Conservation (phyloP, 257 asterid species). For the Parsonsia alboflavescens region DNA sequence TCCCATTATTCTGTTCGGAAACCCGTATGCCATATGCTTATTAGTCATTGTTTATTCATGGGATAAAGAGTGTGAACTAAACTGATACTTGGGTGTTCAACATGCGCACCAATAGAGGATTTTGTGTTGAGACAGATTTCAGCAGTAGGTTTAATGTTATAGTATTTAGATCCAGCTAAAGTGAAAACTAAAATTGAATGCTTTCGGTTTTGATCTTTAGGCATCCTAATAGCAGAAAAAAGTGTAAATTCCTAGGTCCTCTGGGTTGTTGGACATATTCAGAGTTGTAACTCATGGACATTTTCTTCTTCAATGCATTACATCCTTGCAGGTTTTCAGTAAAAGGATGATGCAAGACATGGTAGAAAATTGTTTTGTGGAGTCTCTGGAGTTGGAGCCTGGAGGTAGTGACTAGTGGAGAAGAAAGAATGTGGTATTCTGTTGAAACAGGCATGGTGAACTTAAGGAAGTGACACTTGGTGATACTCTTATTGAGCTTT, state of each 20-base stretch:
- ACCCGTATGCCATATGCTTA: no score
- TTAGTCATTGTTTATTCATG: neutral
- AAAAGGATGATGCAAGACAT: no score
- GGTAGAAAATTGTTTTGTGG: no score
- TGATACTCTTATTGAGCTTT: no score
- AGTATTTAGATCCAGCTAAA: neutral
- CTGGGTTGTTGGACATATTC: neutral
- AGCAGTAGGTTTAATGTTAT: neutral
- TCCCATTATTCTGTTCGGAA: no score
- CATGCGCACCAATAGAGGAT: neutral
- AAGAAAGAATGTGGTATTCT: no score
- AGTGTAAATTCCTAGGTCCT: neutral
- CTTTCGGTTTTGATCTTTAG: neutral
- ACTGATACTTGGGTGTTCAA: neutral
- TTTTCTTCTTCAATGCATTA: neutral
- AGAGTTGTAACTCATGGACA: neutral
- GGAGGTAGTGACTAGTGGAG: neutral
- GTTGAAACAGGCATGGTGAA: no score
- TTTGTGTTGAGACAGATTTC: neutral
- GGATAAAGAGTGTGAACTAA: neutral
- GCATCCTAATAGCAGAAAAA: neutral
- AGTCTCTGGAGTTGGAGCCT: neutral
- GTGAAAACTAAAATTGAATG: neutral
- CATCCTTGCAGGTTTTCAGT: neutral
- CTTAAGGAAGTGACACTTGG: no score